Evolutionary conservation across 441 rosid genomes (phyloP).

Genomic region (Capsella rubella): DNA sequence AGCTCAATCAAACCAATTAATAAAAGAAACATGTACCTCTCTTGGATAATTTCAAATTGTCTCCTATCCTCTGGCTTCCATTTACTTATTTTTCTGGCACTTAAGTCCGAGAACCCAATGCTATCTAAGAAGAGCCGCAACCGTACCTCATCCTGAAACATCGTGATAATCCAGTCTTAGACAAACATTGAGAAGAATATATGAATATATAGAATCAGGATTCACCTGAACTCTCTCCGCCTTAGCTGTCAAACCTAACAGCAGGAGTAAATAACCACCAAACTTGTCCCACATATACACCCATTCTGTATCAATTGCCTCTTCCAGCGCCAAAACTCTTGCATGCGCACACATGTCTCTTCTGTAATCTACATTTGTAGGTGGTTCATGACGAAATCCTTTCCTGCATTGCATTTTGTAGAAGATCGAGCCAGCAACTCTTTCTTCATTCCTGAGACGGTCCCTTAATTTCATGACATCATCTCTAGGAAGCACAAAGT

Average conservation of each 20-base stretch:
- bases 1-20: conserved; percentile 34
- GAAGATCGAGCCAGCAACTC: conserved; percentile 81
- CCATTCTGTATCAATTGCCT: conserved; percentile 99
- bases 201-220: conserved; percentile 34
- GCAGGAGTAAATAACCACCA: conserved; percentile 96
- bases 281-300: conserved; percentile 99
- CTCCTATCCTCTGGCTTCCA: conserved; percentile 99
- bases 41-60: conserved; percentile 99
- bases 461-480: conserved; percentile 99
- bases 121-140: conserved; percentile 99
- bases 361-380: conserved; percentile 78
- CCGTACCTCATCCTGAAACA: conserved; percentile 95
- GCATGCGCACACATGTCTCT: conserved; percentile 99
- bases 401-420: conserved; percentile 66
- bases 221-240: conserved; percentile 98
- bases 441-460: conserved; percentile 96
- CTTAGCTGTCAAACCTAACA: conserved; percentile 99
- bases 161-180: conserved; percentile 34
- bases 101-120: conserved; percentile 97
- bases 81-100: conserved; percentile 98
- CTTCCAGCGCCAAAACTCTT: conserved; percentile 96
- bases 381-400: conserved; percentile 65
- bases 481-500: conserved; percentile 98
- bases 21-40: conserved; percentile 64
- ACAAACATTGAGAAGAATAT: conserved; percentile 26